These are phyloP conservation scores for Angomonas deanei DNA, from an alignment of 208 protist species.

Conservation along the genomic window DNA sequence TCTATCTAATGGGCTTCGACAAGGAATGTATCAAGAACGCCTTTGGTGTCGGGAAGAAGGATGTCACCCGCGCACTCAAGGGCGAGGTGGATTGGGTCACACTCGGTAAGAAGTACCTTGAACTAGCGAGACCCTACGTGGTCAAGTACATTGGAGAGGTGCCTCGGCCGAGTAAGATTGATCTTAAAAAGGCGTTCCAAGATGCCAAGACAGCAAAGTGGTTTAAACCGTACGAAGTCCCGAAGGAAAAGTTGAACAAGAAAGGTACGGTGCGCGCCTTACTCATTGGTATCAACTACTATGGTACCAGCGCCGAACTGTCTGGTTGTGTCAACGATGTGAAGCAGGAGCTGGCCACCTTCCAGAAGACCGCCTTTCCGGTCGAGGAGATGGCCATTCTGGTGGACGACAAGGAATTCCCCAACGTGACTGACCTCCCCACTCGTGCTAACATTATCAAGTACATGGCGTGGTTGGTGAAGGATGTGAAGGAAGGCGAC, in stretches of 20 bases:
- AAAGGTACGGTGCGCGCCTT: slow-evolving; percentile 35
- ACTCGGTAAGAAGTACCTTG: slow-evolving; percentile 27
- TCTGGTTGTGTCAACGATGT: slow-evolving; percentile 75
- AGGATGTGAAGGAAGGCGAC: slow-evolving; percentile 59
- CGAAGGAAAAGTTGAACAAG: slow-evolving; percentile 10
- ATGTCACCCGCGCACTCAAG: slow-evolving; percentile 9
- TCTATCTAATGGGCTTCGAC: slow-evolving; percentile 25
- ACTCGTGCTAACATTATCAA: slow-evolving; percentile 60
- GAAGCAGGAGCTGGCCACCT: slow-evolving; percentile 36
- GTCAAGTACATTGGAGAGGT: slow-evolving; percentile 48
- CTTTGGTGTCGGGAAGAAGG: slow-evolving; percentile 11
- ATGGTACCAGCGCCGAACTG: slow-evolving; percentile 47
- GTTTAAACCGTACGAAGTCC: slow-evolving; percentile 31
- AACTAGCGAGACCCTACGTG: slow-evolving; percentile 38
- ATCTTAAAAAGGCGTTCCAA: slow-evolving; percentile 39
- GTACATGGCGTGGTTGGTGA: slow-evolving; percentile 69
- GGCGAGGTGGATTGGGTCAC: slow-evolving; percentile 24
- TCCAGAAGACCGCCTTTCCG: slow-evolving; percentile 48
- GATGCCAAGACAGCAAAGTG: slow-evolving; percentile 20
- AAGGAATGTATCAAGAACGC: slow-evolving; percentile 29
- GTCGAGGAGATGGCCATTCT: slow-evolving; percentile 56
- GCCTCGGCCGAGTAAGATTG: slow-evolving; percentile 21
- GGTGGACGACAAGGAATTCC: slow-evolving; percentile 53
- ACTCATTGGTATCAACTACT: slow-evolving; percentile 83
- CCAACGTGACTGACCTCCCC: slow-evolving; percentile 31